These are phyloP conservation scores for Mariannaea elegans DNA, from an alignment of 2,329 filamentous ascomycete genomes.

Conservation along the genomic window DNA sequence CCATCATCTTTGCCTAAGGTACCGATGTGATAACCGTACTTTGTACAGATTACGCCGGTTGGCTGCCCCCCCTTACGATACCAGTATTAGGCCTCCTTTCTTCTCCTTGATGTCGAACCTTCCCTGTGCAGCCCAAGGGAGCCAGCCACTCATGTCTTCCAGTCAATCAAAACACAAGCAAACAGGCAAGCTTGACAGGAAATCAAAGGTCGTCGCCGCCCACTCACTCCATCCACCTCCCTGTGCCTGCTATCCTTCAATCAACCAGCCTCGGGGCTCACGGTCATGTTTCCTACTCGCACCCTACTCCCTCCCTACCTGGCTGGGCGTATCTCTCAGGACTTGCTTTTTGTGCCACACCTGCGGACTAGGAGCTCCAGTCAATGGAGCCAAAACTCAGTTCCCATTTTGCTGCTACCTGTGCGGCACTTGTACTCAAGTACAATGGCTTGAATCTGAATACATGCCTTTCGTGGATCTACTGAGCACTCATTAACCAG, in stretches of 20 bases:
- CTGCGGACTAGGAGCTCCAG: constrained; percentile 23
- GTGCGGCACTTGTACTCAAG: constrained; percentile 14
- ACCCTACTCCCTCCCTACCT: constrained; percentile 37
- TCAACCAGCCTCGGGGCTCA: constrained; percentile 38
- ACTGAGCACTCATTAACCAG: background rate
- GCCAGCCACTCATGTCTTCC: background rate
- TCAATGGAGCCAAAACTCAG: constrained; percentile 17
- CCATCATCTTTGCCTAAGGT: background rate
- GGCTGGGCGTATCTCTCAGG: constrained; percentile 26
- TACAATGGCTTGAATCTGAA: constrained; percentile 3
- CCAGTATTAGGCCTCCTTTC: too few relatives aligned
- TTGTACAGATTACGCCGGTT: too few relatives aligned
- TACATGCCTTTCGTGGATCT: constrained; percentile 1
- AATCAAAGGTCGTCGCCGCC: constrained; percentile 17
- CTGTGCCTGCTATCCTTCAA: constrained; percentile 38
- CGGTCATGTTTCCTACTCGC: constrained; percentile 33
- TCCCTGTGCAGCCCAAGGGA: background rate
- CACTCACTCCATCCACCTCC: constrained; percentile 33
- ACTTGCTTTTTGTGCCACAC: constrained; percentile 37
- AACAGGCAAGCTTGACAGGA: constrained; percentile 14
- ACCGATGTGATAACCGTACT: too few relatives aligned
- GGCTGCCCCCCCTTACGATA: constrained; percentile 2
- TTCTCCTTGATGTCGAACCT: background rate
- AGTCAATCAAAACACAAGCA: constrained; percentile 1
- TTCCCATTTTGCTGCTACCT: constrained; percentile 7